Conservation (phyloP, 768 basidiomycete species). For the Calocybe indica region DNA sequence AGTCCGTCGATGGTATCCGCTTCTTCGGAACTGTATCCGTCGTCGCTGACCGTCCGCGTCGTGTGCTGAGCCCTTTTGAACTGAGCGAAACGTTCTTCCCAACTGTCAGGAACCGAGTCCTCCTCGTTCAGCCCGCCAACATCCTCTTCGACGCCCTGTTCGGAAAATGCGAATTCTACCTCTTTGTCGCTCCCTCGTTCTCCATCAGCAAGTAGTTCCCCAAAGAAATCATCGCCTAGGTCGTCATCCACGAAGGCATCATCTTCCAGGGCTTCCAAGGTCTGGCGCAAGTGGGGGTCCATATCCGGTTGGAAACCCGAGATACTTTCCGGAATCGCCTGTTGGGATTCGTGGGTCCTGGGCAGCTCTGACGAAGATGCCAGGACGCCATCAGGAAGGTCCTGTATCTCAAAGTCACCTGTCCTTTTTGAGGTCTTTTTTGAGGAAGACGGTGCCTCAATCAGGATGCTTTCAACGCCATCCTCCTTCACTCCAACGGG, state of each 20-base stretch:
- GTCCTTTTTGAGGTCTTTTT: constrained; percentile 25
- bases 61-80: constrained; percentile 69
- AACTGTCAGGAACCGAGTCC: constrained; percentile 29
- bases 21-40: constrained; percentile 58
- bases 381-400: constrained; percentile 64
- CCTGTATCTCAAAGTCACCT: constrained; percentile 27
- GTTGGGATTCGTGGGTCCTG: constrained; percentile 67
- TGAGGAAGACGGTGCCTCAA: constrained; percentile 61
- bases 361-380: constrained; percentile 74
- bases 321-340: constrained; percentile 76
- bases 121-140: constrained; percentile 17
- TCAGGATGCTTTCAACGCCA: constrained; percentile 72
- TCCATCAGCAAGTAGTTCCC: constrained; percentile 63
- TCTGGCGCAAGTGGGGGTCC: constrained; percentile 92
- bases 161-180: constrained; percentile 61
- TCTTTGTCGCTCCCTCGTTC: constrained; percentile 60
- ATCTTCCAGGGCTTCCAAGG: constrained; percentile 91
- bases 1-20: constrained; percentile 79
- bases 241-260: constrained; percentile 87
- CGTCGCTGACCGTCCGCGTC: constrained; percentile 34
- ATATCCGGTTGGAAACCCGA: constrained; percentile 92
- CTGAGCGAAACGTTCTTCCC: constrained; percentile 76
- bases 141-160: constrained; percentile 34
- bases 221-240: constrained; percentile 72
- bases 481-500: constrained; percentile 71